Base-by-base conservation (phyloP, 768 basidiomycete species). In the Floccularia luteovirens region DNA sequence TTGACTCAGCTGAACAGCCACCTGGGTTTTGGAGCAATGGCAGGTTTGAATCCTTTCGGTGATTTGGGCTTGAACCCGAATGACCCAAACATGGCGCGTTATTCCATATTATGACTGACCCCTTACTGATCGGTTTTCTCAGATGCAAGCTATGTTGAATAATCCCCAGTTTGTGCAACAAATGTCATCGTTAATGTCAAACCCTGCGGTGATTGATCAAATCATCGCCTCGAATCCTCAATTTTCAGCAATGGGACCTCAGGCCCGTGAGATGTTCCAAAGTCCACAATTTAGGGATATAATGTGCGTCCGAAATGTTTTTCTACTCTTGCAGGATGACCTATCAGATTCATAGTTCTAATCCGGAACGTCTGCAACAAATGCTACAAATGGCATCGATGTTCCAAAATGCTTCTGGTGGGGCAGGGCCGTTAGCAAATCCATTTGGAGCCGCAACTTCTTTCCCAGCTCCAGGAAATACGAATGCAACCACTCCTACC, bases 1-100 rank as follows among this genome's bases (percentile, higher is more conserved):
- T 77, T 91, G 43, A 90, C 88, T 0, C 82, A 77, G 42, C 70
- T 90, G 37, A 93, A 92, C 55, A 70, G 81, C 12, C 79, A 82
- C 52, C 62, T 77, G 59, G 87, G 82, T 0, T 88, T 81, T 48
- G 90, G 89, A 1, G 67, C 75, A 13, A 77, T 89, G 76, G 84
- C 84, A 0, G 85, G 87, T 4, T 68, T 93, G 56, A 97, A 98
- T 52, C 94, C 96, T 0, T 98, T 99, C 53, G 72, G 83, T 0
- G 84, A 83, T 3, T 79, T 94, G 77, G 94, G 93, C 1, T 36
- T 94, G 31, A 99, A 99, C 54, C 69, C 75, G 3, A 89, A 88
- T 50, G 94, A 97, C 57, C 93, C 93, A 0, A 96, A 97, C 57
- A 88, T 94, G 79, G 90, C 90, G 44, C 48, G 76, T 63, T 16